Evolutionary conservation across 257 asterid species (phyloP), one percentile per base, ranked within the genome.

Genomic region (Nemophila menziesii): DNA sequence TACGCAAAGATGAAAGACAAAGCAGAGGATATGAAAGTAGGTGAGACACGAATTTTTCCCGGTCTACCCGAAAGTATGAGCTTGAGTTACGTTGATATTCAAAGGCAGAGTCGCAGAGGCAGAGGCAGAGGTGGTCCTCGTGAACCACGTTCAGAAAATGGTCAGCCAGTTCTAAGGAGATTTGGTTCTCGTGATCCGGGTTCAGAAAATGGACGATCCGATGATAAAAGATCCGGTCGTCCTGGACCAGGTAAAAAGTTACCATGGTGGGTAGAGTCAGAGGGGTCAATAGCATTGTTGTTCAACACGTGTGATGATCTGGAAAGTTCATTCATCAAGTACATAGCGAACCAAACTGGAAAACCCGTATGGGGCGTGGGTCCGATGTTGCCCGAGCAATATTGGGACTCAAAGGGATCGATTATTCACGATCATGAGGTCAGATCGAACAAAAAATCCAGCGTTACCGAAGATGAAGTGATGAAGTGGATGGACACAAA

Each of bases 401-500:
- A 65, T 5, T 77, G 84, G 92, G 57, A 67, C 20, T 57, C 84
- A 0, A 33, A 34, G 8, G 72, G 73, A n/a, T 63, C 67, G 3
- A 26, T 68, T 8, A 48, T 74, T 1, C 80, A 36, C 0, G 93
- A 69, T 6, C 56, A 66, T 2, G 74, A 61, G 0, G 63, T 70
- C 17, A 52, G 82, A 37, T 67, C 87, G 13, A 55, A 66, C 46
- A 67, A 67, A 0, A 52, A 55, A 11, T 61, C 95, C 1, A 77
- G 75, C 21, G 75, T 68, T 41, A 62, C 86, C 0, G 85, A 85
- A 44, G 72, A 78, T 0, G 86, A 85, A 44, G 65, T 81, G 7
- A 51, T 69, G 44, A 57, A 63, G 4, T 85, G 93, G 93, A 41
- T 81, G 65, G 71, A 75, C 29, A 54, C 75, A 5, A 81, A 80